phyloP scores from a whole-genome alignment of 805 yeast genomes.

The Pichia kluyveri region DNA sequence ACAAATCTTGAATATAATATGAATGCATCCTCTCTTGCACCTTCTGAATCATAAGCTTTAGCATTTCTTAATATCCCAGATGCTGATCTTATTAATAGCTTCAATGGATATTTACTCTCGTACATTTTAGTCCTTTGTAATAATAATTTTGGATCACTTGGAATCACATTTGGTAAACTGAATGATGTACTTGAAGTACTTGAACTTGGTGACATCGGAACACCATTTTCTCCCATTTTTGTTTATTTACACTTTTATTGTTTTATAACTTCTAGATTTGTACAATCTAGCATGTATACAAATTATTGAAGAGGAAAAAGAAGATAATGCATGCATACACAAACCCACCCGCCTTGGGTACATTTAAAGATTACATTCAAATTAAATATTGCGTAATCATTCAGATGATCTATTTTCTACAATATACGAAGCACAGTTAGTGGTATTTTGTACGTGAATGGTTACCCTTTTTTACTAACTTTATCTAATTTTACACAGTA shows the following conservation, averaged over 20 bases:
- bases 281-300: background rate
- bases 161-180: conserved; percentile 10
- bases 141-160: conserved; percentile 28
- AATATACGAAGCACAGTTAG: too few species aligned
- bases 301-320: background rate
- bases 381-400: too few species aligned
- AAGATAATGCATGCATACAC: too few species aligned
- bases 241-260: background rate
- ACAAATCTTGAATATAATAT: conserved; percentile 49
- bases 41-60: conserved; percentile 33
- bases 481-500: background rate
- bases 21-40: conserved; percentile 41
- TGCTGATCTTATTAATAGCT: conserved; percentile 48
- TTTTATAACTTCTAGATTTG: too few species aligned
- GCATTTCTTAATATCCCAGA: conserved; percentile 39
- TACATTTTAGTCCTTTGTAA: conserved; percentile 40
- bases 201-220: conserved; percentile 7
- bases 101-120: conserved; percentile 39
- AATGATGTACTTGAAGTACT: conserved; percentile 12
- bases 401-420: too few species aligned
- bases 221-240: conserved; percentile 1
- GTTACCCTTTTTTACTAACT: too few species aligned
- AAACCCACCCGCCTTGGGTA: too few species aligned
- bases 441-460: too few species aligned
- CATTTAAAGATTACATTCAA: too few species aligned